phyloP scores from a whole-genome alignment of 352 stramenopile genomes.

The Phytophthora hybrid region DNA sequence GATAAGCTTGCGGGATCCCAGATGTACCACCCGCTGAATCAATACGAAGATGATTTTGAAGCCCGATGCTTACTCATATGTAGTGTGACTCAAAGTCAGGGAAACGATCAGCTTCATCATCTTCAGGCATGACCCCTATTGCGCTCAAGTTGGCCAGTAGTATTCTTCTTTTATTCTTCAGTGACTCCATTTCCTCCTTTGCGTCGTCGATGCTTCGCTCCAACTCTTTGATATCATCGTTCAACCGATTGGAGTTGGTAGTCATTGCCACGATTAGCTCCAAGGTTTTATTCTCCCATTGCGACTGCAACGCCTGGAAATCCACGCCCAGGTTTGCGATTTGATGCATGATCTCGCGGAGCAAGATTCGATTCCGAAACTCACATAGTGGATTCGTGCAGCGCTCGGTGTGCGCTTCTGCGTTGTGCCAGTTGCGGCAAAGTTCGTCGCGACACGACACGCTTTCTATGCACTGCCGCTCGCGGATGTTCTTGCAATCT shows the following conservation, averaged over 20 bases:
- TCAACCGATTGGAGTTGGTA: slow-evolving; percentile 19
- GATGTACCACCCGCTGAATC: neutral
- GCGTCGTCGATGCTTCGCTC: slow-evolving; percentile 59
- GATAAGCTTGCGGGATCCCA: neutral
- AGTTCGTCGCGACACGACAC: slow-evolving; percentile 57
- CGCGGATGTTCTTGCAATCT: slow-evolving; percentile 57
- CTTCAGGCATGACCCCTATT: slow-evolving; percentile 61
- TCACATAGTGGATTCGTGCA: slow-evolving; percentile 67
- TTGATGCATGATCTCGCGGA: slow-evolving; percentile 74
- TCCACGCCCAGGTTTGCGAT: slow-evolving; percentile 52
- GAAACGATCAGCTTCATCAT: slow-evolving; percentile 61
- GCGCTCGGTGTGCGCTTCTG: slow-evolving; percentile 65
- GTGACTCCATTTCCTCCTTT: slow-evolving; percentile 50
- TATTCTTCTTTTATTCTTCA: slow-evolving; percentile 49
- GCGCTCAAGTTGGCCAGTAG: slow-evolving; percentile 61
- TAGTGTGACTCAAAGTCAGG: slow-evolving; percentile 56
- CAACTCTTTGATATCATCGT: slow-evolving; percentile 53
- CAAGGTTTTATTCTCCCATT: slow-evolving; percentile 40
- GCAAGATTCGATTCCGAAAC: slow-evolving; percentile 67
- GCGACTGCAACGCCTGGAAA: slow-evolving; percentile 22
- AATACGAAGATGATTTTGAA: neutral
- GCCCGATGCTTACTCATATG: slow-evolving; percentile 4
- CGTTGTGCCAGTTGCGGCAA: slow-evolving; percentile 70
- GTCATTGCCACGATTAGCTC: slow-evolving; percentile 17
- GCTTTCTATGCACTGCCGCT: slow-evolving; percentile 56